phyloP scores from a whole-genome alignment of 2,329 filamentous ascomycete genomes.

The Beauveria caledonica region DNA sequence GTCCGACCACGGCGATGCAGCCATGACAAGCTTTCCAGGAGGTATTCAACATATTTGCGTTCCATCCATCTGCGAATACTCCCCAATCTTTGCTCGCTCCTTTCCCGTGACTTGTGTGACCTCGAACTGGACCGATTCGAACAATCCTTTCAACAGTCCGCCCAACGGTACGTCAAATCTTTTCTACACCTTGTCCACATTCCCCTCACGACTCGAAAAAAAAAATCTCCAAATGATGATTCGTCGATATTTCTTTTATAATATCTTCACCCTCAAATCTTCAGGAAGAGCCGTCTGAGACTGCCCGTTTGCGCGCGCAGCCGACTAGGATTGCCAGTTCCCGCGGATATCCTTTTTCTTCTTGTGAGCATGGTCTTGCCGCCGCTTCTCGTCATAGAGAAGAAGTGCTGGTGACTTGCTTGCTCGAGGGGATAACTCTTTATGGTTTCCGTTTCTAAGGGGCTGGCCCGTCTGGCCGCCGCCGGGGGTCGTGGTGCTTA shows the following conservation, averaged over 20 bases:
- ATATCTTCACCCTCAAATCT: constrained; percentile 27
- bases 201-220: background rate
- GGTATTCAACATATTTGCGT: background rate
- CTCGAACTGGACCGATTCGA: background rate
- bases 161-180: constrained; percentile 13
- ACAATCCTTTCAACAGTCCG: background rate
- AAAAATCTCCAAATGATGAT: constrained; percentile 31
- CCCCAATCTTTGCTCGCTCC: background rate
- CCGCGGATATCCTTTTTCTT: constrained; percentile 1
- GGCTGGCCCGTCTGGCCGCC: constrained; percentile 21
- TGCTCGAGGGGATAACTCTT: background rate
- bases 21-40: background rate
- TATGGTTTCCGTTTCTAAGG: constrained; percentile 12
- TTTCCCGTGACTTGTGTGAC: background rate
- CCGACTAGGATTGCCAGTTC: constrained; percentile 11
- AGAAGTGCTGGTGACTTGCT: background rate
- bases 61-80: background rate
- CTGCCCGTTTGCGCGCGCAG: constrained; percentile 13
- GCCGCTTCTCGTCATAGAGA: constrained; percentile 11
- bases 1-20: background rate
- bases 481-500: constrained; percentile 37
- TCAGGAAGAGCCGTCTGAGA: constrained; percentile 43
- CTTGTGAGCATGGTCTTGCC: background rate
- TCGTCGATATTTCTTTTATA: constrained; percentile 18
- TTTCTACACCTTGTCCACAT: background rate